Base-by-base conservation (phyloP, 2,329 filamentous ascomycete species). In the Cercospora sesami region DNA sequence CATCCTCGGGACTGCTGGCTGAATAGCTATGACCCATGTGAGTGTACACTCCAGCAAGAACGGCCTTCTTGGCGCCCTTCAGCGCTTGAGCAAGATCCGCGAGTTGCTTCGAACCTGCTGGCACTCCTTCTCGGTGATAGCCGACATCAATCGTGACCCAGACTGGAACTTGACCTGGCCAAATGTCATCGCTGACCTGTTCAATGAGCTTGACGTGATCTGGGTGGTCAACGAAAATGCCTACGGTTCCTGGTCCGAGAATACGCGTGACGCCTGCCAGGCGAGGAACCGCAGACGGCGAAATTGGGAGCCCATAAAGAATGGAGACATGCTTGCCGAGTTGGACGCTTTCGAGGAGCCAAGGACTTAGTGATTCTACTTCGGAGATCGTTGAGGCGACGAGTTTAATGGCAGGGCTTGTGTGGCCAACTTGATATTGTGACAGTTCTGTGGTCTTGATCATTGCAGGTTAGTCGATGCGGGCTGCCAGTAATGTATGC, bases 101-200 rank as follows among this genome's bases (percentile, higher is more conserved):
- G 68, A 87, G 84, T 2, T 78, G 79, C 0, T 78, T 72, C 0
- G 86, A 86, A 6, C 80, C 76, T 0, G 87, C 84, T 1, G 82
- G 75, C 0, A 93, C 83, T 21, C 92, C 92, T 0, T 91, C 91
- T 16, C 92, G 88, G 74, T 88, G 84, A 72, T 88, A 88, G 10
- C 91, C 90, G 61, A 91, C 89, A 76, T 94, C 91, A 45, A 94
- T 86, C 74, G 94, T 94, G 74, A 94, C 81, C 75, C 89, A 91
- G 14, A 91, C 81, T 0, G 82, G 83, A 3, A 88, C 85, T 1
- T 80, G 77, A 58, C 81, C 79, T 16, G 75, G 79, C 61, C 83
- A 85, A 1, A 82, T 81, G 1, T 79, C 73, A 1, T 72, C 68
- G 48, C 81, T 76, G 57, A 84, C 79, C 5, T 84, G 75, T 0